phyloP scores from a whole-genome alignment of 108 stramenopile genomes.

The Cyclotella choctawhatcheeana region DNA sequence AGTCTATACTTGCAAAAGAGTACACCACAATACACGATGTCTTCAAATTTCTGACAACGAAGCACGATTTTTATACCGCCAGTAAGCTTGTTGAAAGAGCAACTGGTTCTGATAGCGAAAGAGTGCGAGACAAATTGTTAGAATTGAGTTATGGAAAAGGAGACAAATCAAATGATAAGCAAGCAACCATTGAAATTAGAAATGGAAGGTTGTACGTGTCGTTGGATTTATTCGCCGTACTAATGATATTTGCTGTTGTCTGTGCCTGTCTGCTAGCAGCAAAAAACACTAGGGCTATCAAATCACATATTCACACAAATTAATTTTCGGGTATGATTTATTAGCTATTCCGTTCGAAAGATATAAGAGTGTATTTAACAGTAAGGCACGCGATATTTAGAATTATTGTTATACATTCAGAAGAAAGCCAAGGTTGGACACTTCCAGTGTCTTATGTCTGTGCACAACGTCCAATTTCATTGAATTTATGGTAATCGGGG shows the following conservation, averaged over 20 bases:
- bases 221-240: slow-evolving; percentile 4
- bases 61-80: slow-evolving; percentile 83
- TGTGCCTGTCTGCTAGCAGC: background rate
- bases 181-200: background rate
- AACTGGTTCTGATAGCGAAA: background rate
- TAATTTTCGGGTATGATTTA: background rate
- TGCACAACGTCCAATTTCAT: too few relatives aligned
- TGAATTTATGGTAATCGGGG: too few relatives aligned
- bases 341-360: too few relatives aligned
- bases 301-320: background rate
- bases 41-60: slow-evolving; percentile 60
- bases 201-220: slow-evolving; percentile 27
- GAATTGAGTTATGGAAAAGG: slow-evolving; percentile 43
- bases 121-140: slow-evolving; percentile 14
- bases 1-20: slow-evolving; percentile 42
- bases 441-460: too few relatives aligned
- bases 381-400: too few relatives aligned
- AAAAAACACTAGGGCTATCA: background rate
- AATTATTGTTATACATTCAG: too few relatives aligned
- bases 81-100: slow-evolving; percentile 62
- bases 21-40: slow-evolving; percentile 62
- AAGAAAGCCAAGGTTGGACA: too few relatives aligned
- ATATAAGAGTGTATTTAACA: too few relatives aligned
- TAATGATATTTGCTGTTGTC: background rate
- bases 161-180: background rate